Evolutionary conservation across 2,329 filamentous ascomycete species (phyloP).

Genomic region (Colletotrichum sansevieriae): DNA sequence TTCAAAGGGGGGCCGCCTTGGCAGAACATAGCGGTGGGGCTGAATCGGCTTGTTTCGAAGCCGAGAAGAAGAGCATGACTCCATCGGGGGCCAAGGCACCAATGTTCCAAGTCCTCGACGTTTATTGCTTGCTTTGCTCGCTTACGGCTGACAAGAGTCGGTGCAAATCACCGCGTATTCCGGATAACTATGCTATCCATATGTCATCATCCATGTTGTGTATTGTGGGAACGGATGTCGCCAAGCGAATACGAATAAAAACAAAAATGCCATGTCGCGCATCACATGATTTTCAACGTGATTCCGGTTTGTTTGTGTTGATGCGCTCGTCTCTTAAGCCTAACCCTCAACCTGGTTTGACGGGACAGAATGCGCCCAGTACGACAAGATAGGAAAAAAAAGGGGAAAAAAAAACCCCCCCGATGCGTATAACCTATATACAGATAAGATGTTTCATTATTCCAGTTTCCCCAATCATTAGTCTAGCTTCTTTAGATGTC

Average conservation of each 20-base stretch:
- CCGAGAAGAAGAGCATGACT: not conserved
- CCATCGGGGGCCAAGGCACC: not conserved
- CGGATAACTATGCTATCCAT: not conserved
- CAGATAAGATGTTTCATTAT: constrained; percentile 34
- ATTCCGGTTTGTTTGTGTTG: constrained; percentile 1
- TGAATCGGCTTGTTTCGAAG: not conserved
- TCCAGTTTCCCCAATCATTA: constrained; percentile 35
- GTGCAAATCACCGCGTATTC: constrained; percentile 17
- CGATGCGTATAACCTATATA: constrained; percentile 14
- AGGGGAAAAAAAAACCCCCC: too few species aligned
- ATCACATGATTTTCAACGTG: constrained; percentile 1
- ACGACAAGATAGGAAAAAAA: not conserved
- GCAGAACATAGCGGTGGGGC: constrained; percentile 3
- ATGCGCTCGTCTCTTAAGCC: not conserved
- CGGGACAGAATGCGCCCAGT: not conserved
- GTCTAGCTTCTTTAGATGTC: constrained; percentile 35
- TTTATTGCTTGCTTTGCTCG: constrained; percentile 14
- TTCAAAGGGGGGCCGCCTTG: constrained; percentile 2
- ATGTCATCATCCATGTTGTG: not conserved
- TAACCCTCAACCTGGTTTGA: not conserved
- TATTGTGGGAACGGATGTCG: constrained; percentile 7
- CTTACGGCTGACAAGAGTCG: constrained; percentile 13
- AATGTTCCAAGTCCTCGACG: not conserved
- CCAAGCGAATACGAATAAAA: constrained; percentile 6
- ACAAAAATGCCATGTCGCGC: constrained; percentile 5